Evolutionary conservation across 345 rosid genomes (phyloP).

Genomic region (Eucalyptus caleyi): DNA sequence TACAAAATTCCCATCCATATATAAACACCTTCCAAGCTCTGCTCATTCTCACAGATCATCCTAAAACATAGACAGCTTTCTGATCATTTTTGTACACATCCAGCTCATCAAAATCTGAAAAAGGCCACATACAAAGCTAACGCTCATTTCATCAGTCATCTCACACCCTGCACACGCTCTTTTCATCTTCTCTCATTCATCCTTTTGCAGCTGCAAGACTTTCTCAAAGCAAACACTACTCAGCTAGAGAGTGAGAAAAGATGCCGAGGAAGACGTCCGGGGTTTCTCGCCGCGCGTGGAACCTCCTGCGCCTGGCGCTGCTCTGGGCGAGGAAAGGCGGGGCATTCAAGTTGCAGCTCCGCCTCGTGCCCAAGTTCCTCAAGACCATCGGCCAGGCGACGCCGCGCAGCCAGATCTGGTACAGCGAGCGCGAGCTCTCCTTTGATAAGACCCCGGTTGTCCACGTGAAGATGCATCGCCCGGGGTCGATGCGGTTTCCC

Average conservation of each 20-base stretch:
- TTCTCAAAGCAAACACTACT: not conserved
- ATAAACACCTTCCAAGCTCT: not conserved
- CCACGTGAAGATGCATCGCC: conserved; percentile 53
- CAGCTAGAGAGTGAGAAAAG: not conserved
- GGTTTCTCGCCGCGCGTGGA: conserved; percentile 32
- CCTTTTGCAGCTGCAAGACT: not conserved
- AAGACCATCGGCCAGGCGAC: conserved; percentile 18
- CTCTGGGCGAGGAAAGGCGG: conserved; percentile 75
- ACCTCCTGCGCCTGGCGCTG: conserved; percentile 39
- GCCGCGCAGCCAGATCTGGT: conserved; percentile 5
- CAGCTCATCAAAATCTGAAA: not conserved
- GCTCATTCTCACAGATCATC: not conserved
- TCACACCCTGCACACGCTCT: not conserved
- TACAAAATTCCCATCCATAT: not conserved
- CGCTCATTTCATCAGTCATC: too few species aligned
- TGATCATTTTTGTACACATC: not conserved
- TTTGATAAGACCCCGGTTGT: conserved; percentile 74
- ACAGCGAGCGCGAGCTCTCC: conserved; percentile 65
- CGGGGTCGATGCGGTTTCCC: conserved; percentile 30
- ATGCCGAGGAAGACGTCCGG: not conserved
- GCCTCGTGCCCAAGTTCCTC: conserved; percentile 36
- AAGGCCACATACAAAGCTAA: not conserved
- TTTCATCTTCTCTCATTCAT: not conserved
- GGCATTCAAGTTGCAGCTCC: conserved; percentile 36
- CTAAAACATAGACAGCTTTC: not conserved